A percentile compares a stretch with the other conserved stretches of the same genome.
phyloP scores from a whole-genome alignment of 1,139 yeast genomes.

The Nadsonia commutata region DNA sequence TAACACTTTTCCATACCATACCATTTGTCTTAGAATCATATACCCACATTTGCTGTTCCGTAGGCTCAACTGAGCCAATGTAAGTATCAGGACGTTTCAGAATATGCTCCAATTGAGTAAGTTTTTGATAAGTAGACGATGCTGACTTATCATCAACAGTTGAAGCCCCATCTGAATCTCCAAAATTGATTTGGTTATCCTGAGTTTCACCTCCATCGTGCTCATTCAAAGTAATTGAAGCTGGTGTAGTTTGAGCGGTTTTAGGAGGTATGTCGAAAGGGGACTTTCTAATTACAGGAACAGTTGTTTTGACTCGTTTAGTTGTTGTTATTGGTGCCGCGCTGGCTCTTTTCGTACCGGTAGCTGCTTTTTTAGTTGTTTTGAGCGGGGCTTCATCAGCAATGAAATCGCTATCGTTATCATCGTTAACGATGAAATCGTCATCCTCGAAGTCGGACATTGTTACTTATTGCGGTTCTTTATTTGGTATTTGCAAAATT shows the following conservation, averaged over 20 bases:
- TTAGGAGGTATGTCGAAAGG: constrained; percentile 1
- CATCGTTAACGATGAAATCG: constrained; percentile 5
- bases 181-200: constrained; percentile 2
- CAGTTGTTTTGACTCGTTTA: constrained; percentile 6
- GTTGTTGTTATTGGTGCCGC: constrained; percentile 8
- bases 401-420: constrained; percentile 13
- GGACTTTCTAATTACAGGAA: constrained; percentile 6
- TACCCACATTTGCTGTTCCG: constrained; percentile 76
- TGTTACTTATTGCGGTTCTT: no score
- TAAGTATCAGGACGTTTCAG: constrained; percentile 96
- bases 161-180: background rate
- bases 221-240: constrained; percentile 2
- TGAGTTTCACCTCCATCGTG: background rate
- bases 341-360: constrained; percentile 10
- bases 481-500: no score
- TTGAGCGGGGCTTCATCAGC: constrained; percentile 10
- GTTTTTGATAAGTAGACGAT: constrained; percentile 80
- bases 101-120: constrained; percentile 91
- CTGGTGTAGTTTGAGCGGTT: background rate
- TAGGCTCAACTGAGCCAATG: constrained; percentile 83
- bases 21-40: constrained; percentile 53
- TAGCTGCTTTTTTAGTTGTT: constrained; percentile 7
- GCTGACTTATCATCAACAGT: constrained; percentile 26
- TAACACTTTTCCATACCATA: constrained; percentile 51
- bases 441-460: constrained; percentile 8